A percentile compares a stretch with the other conserved stretches of the same genome.
Conservation (phyloP, 1,284 basidiomycete species). For the Limonomyces culmigenus region DNA sequence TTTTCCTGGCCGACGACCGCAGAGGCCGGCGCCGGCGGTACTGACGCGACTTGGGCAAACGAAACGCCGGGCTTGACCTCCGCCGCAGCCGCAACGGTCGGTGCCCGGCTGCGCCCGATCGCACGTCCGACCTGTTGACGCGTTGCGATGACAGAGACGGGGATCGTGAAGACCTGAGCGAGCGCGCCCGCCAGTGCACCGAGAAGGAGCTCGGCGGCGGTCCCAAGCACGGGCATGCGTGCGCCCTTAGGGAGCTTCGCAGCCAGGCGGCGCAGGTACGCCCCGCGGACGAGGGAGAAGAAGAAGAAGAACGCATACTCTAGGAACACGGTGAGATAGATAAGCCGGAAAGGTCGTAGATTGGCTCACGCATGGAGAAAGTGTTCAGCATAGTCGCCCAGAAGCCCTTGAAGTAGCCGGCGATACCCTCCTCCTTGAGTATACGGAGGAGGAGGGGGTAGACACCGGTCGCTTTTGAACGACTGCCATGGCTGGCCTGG, state of each 20-base stretch:
- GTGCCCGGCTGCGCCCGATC: slow-evolving; percentile 7
- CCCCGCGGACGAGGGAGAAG: slow-evolving; percentile 79
- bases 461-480: slow-evolving; percentile 41
- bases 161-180: slow-evolving; percentile 97
- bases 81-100: slow-evolving; percentile 4
- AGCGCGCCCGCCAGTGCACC: slow-evolving; percentile 89
- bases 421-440: slow-evolving; percentile 62
- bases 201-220: slow-evolving; percentile 70
- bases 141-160: slow-evolving; percentile 94
- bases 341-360: slow-evolving; percentile 1
- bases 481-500: slow-evolving; percentile 43
- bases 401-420: slow-evolving; percentile 85
- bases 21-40: neutral
- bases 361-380: slow-evolving; percentile 79
- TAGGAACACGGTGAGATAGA: slow-evolving; percentile 15
- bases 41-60: neutral
- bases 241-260: slow-evolving; percentile 37
- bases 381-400: slow-evolving; percentile 97
- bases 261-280: slow-evolving; percentile 60
- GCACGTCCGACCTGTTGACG: slow-evolving; percentile 76
- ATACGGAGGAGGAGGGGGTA: slow-evolving; percentile 51
- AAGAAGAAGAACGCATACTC: slow-evolving; percentile 99
- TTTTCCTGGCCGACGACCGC: slow-evolving; percentile 1
- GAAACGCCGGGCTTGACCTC: slow-evolving; percentile 6
- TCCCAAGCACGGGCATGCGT: slow-evolving; percentile 48